These are phyloP conservation scores for Leccinum barrowsii DNA, from an alignment of 768 basidiomycete genomes.

Conservation along the genomic window DNA sequence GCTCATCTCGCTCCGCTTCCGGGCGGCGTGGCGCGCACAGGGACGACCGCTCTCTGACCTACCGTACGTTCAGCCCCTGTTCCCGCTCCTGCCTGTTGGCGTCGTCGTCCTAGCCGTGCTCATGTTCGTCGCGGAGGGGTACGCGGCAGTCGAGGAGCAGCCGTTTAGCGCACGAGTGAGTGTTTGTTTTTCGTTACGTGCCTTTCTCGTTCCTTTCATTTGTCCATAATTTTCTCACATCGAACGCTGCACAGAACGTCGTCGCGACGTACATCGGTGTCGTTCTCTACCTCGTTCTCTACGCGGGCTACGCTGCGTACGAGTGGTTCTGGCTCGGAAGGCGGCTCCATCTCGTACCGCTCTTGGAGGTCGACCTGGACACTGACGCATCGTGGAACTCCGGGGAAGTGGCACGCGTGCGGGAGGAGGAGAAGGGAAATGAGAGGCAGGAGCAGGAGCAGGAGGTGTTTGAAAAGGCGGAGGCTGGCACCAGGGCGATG, in stretches of 20 bases:
- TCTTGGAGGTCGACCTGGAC: conserved; percentile 45
- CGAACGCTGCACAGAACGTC: conserved; percentile 39
- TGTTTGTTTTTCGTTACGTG: neutral
- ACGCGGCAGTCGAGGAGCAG: conserved; percentile 42
- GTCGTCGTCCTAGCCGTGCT: conserved; percentile 47
- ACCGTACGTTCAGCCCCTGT: conserved; percentile 56
- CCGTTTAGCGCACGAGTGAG: conserved; percentile 44
- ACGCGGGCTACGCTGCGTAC: conserved; percentile 41
- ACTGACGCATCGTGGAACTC: conserved; percentile 52
- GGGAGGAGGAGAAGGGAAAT: conserved; percentile 28
- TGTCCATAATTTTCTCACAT: neutral
- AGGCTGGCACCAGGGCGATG: neutral
- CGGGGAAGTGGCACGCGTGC: conserved; percentile 38
- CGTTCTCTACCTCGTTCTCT: conserved; percentile 43
- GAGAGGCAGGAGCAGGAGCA: neutral
- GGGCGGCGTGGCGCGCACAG: conserved; percentile 54
- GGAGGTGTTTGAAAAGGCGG: neutral
- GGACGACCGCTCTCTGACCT: conserved; percentile 49
- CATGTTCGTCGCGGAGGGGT: conserved; percentile 57
- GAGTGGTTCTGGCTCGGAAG: conserved; percentile 32
- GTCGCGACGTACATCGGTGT: conserved; percentile 56
- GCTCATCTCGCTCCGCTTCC: conserved; percentile 56
- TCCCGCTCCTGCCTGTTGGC: conserved; percentile 47
- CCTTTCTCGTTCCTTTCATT: neutral
- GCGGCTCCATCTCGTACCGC: conserved; percentile 39